Evolutionary conservation across 768 basidiomycete species (phyloP), one percentile per base, ranked within the genome.

Genomic region (Phylloporus sp.): DNA sequence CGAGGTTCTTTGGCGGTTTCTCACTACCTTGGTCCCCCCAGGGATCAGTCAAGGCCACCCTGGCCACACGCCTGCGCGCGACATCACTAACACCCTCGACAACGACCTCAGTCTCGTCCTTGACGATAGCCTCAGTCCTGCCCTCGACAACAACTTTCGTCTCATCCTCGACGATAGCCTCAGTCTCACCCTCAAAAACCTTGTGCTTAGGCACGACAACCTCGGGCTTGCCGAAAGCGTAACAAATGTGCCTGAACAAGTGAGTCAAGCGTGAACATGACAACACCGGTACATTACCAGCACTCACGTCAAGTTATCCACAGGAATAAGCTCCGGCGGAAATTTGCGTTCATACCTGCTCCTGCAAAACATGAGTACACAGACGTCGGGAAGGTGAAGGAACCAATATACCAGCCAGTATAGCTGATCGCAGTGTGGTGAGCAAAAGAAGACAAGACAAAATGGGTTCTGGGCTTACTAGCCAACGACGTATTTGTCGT

Each of bases 1-100:
- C 97, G 13, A 98, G 80, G 69, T 98, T 97, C 56, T 78, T 85
- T 39, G 92, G 93, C 24, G 65, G 66, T 48, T 98, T 95, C 59
- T 95, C 88, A 97, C 97, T 98, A 65, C 97, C 92, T 62, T 95
- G 82, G 75, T 99, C 95, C 0, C 94, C 86, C 95, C 95, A 98
- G 2, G 76, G 67, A 60, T 99, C 97, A 29, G 92, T 94, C 47
- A 98, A 71, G 61, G 81, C 71, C 20, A 97, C 95, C 63, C 91
- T 89, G 34, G n/a, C n/a, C n/a, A n/a, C n/a, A n/a, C n/a, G n/a
- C n/a, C n/a, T n/a, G n/a, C n/a, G n/a, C n/a, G n/a, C n/a, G n/a
- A n/a, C n/a, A n/a, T n/a, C n/a, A n/a, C n/a, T n/a, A n/a, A n/a
- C n/a, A n/a, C n/a, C n/a, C n/a, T n/a, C n/a, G n/a, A n/a, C n/a